phyloP scores from a whole-genome alignment of 2,329 filamentous ascomycete genomes.

The Apiospora aurea region DNA sequence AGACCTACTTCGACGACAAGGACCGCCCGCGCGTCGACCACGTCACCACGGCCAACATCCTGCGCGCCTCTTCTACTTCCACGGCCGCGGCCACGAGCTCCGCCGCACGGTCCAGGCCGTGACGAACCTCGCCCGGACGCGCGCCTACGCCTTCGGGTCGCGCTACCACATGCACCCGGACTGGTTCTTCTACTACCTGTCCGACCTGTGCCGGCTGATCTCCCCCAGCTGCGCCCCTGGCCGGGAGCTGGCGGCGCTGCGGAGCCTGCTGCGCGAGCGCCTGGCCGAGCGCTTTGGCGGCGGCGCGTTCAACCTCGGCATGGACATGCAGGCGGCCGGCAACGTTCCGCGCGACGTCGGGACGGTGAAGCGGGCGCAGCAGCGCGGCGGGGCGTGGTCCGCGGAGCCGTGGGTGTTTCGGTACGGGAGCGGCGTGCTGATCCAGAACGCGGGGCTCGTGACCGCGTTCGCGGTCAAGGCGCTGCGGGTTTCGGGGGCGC shows the following conservation, averaged over 20 bases:
- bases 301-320: constrained; percentile 17
- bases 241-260: neutral
- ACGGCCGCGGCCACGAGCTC: neutral
- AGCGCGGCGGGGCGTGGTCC: constrained; percentile 15
- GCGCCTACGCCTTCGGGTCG: constrained; percentile 16
- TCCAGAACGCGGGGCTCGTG: neutral
- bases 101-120: neutral
- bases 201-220: constrained; percentile 1
- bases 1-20: constrained; percentile 20
- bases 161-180: constrained; percentile 23
- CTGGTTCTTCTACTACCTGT: constrained; percentile 26
- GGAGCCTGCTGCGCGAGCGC: neutral
- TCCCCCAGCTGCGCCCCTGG: neutral
- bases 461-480: no score
- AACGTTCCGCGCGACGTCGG: neutral
- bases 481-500: no score
- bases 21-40: constrained; percentile 9
- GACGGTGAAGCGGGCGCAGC: neutral
- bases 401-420: constrained; percentile 19
- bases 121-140: neutral
- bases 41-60: constrained; percentile 13
- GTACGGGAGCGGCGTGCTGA: neutral
- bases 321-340: neutral
- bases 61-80: constrained; percentile 15
- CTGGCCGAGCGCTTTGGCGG: neutral